Base-by-base conservation (phyloP, 2,329 filamentous ascomycete genomes). In the Scedosporium apiospermum region DNA sequence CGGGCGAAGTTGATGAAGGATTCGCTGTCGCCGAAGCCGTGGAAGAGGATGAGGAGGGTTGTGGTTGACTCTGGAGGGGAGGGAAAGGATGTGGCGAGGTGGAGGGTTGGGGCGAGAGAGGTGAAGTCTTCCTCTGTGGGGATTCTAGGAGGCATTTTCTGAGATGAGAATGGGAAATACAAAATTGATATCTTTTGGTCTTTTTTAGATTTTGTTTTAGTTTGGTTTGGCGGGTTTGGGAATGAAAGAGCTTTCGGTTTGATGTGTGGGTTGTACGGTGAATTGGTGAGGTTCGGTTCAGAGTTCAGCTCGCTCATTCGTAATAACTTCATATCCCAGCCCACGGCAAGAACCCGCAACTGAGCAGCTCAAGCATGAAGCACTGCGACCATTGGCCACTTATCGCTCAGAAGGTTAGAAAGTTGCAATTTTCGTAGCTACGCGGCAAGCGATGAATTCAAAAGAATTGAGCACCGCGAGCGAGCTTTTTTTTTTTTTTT, bases 21-120 rank as follows among this genome's bases (percentile, higher is more conserved):
- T 64, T 90, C 83, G 41, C 82, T 85, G 75, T 96, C 92, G 65
- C 92, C 92, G 12, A 96, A 83, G 66, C 91, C 91, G 74, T 96
- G 92, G 63, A 96, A 85, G 60, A 96, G 83, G 70, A 96, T 76
- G 65, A 96, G 84, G 67, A 96, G 80, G 68, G 93, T 88, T 53
- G 86, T 89, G 9, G 88, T 84, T 12, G 82, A 82, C 65, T 88
- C 84, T 44, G 82, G 76, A 23, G 82, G 80, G 30, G 77, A 72
- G 51, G 81, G 81, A 70, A 77, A 81, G 67, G 81, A 76, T 57
- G 82, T 71, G 60, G 77, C 74, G 64, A 80, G 69, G 12, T 75
- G 75, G 61, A 83, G 73, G 55, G 70, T 70, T 46, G 76, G 69
- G 23, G 72, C 66, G 46, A 82, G 74, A 34, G 76, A 67, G 44